Base-by-base conservation (phyloP, 805 yeast genomes). In the Wickerhamiella azymoides region DNA sequence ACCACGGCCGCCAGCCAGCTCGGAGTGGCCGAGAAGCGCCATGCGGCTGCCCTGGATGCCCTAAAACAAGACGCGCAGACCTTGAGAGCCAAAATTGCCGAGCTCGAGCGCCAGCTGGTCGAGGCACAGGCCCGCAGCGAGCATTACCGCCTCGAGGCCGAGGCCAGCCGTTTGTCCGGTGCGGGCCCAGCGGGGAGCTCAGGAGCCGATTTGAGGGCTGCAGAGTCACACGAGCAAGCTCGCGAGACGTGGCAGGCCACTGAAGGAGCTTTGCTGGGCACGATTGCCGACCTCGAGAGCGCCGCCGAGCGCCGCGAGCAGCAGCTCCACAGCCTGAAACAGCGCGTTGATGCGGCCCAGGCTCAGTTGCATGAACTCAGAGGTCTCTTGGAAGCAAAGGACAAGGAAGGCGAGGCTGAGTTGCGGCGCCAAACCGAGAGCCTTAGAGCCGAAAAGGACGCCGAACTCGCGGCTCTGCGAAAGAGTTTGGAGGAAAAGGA, bases 241-340 rank as follows among this genome's bases (percentile, higher is more conserved):
- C 79, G 80, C 47, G 84, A 79, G 51, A 84, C 80, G 59, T 84
- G 95, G 94, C 79, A 80, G 47, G 66, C 77, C 16, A 77, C 85
- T 36, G 96, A 92, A 60, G 71, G 80, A 33, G 55, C 18, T 57
- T 67, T 42, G 67, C 68, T 43, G 13, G 50, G 54, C n/a, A 51
- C 52, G 21, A 67, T 79, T 16, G 59, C 72, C 5, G 55, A 52
- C 21, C 55, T 55, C n/a, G 28, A 47, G 8, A 48, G 39, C 9
- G 52, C 50, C 11, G 47, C 44, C 35, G 55, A 53, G 10, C 11
- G 18, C 3, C 35, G 48, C 28, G 49, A 44, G 9, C 36, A 47
- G n/a, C 37, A 39, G 5, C 21, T 25, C 17, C 24, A 36, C 10
- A 40, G 26, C 32, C 28, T 26, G 11, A 40, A 33, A 11, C 14